Conservation (phyloP, 208 protist species). For the Trypanosoma caninum region DNA sequence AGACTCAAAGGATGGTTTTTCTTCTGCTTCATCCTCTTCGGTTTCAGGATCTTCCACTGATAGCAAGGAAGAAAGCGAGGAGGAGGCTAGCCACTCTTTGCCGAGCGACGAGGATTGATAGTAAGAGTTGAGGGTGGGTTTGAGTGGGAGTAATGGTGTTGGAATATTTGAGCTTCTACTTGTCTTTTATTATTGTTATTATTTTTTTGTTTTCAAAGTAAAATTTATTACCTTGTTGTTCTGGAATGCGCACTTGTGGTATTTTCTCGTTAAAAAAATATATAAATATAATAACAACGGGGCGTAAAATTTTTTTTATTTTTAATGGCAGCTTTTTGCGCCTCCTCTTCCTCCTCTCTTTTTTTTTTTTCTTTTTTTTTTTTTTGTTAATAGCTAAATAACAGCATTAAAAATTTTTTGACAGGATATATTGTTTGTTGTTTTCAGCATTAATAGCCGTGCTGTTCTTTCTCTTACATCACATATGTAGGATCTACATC, state of each 20-base stretch:
- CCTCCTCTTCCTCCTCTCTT: not conserved
- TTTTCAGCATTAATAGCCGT: too few species aligned
- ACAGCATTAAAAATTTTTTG: too few species aligned
- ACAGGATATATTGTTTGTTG: too few species aligned
- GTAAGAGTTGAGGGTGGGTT: too few species aligned
- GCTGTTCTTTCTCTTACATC: too few species aligned
- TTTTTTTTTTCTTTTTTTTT: not conserved
- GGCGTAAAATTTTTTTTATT: too few species aligned
- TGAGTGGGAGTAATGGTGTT: not conserved
- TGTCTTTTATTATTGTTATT: not conserved
- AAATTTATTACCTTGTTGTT: too few species aligned
- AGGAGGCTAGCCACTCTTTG: slow-evolving; percentile 7
- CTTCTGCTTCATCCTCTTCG: slow-evolving; percentile 8
- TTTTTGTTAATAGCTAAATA: not conserved
- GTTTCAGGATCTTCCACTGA: slow-evolving; percentile 11
- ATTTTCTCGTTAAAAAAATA: too few species aligned
- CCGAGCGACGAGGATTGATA: slow-evolving; percentile 3
- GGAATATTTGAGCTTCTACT: not conserved
- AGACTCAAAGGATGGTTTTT: slow-evolving; percentile 28
- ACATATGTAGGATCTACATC: too few species aligned
- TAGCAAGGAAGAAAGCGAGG: slow-evolving; percentile 26
- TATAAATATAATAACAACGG: too few species aligned
- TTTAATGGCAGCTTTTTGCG: not conserved
- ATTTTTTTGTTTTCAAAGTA: not conserved
- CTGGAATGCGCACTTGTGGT: not conserved